Conservation (phyloP, 352 stramenopile species). For the Phytopythium cucurbitacearum region DNA sequence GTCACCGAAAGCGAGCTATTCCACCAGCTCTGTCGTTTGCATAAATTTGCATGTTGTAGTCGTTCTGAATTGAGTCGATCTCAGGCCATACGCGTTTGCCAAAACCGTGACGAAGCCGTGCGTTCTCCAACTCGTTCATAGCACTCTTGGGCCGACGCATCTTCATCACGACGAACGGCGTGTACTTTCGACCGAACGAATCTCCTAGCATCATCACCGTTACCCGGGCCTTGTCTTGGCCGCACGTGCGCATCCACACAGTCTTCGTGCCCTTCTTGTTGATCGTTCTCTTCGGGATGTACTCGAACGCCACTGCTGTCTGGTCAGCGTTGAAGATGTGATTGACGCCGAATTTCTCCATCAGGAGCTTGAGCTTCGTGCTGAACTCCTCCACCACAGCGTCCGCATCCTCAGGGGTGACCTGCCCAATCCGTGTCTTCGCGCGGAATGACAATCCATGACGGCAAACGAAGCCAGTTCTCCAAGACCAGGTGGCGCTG, state of each 20-base stretch:
- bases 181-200: not conserved
- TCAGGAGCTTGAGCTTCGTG: too few relatives aligned
- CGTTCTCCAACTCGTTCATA: not conserved
- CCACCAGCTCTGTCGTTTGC: conserved; percentile 8
- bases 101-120: not conserved
- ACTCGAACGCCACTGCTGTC: conserved; percentile 15
- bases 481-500: too few relatives aligned
- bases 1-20: not conserved
- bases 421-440: too few relatives aligned
- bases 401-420: too few relatives aligned
- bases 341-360: too few relatives aligned
- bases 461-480: too few relatives aligned
- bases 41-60: not conserved
- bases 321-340: too few relatives aligned
- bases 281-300: conserved; percentile 10
- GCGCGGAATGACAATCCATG: too few relatives aligned
- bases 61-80: conserved; percentile 1
- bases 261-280: conserved; percentile 10
- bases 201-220: conserved; percentile 9
- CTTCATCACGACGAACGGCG: conserved; percentile 1
- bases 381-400: too few relatives aligned
- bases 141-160: not conserved
- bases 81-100: conserved; percentile 2
- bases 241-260: conserved; percentile 7
- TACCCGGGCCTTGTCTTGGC: conserved; percentile 9